Evolutionary conservation across 306 rosid genomes (phyloP).

Genomic region (Morella rubra): DNA sequence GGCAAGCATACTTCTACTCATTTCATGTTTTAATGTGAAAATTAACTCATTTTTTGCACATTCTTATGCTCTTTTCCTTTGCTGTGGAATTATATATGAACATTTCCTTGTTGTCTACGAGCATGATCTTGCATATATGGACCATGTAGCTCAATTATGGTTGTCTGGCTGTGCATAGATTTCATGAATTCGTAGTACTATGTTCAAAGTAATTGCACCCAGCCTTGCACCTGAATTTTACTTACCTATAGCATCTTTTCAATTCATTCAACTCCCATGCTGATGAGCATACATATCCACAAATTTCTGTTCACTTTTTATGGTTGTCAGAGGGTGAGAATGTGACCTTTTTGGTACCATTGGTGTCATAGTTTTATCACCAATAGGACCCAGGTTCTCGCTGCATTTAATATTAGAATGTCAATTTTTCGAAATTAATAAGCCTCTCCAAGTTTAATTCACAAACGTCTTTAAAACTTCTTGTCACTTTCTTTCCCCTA

Average conservation of each 20-base stretch:
- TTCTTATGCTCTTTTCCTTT: not conserved
- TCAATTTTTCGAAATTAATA: not conserved
- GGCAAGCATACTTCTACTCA: constrained; percentile 56
- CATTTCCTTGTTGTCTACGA: not conserved
- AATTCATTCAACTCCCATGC: not conserved
- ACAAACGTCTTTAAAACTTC: constrained; percentile 1
- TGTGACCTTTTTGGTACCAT: not conserved
- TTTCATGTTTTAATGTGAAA: constrained; percentile 1
- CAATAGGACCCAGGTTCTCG: not conserved
- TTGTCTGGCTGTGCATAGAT: not conserved
- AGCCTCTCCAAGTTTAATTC: not conserved
- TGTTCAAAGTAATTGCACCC: not conserved
- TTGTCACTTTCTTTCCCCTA: constrained; percentile 20
- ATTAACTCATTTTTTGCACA: not conserved
- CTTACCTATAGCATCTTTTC: not conserved
- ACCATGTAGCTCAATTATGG: not conserved
- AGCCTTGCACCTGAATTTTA: not conserved
- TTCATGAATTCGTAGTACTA: not conserved
- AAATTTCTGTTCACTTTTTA: not conserved
- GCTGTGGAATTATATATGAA: not conserved
- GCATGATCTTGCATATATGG: not conserved
- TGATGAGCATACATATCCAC: not conserved
- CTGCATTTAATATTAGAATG: not conserved
- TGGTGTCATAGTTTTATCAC: constrained; percentile 6
- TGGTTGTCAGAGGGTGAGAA: not conserved